Evolutionary conservation across 805 yeast species (phyloP).

Genomic region (Candida wancherniae): DNA sequence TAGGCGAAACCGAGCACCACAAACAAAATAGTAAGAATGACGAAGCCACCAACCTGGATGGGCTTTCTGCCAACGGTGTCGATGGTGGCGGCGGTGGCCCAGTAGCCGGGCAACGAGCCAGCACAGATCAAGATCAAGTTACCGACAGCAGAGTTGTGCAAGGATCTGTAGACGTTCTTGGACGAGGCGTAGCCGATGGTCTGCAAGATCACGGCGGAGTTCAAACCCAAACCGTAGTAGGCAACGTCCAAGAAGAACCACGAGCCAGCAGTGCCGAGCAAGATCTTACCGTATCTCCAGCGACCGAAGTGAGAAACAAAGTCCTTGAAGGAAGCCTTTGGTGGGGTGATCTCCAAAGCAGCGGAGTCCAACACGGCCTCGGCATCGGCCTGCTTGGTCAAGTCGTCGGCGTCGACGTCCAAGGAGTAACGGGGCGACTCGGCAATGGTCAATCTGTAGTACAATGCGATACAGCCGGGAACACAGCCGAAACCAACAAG

Average conservation of each 20-base stretch:
- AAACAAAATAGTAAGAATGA: constrained; percentile 64
- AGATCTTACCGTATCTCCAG: constrained; percentile 83
- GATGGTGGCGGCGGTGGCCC: constrained; percentile 76
- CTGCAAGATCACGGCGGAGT: constrained; percentile 71
- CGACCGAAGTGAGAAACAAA: constrained; percentile 69
- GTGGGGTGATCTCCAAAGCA: constrained; percentile 47
- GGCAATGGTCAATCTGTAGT: constrained; percentile 90
- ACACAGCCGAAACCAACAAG: constrained; percentile 85
- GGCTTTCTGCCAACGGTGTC: constrained; percentile 84
- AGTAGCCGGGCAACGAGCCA: constrained; percentile 92
- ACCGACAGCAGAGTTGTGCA: constrained; percentile 84
- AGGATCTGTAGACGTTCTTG: constrained; percentile 59
- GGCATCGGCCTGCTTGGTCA: constrained; percentile 49
- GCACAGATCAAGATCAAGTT: constrained; percentile 90
- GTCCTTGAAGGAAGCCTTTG: constrained; percentile 77
- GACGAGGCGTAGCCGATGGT: constrained; percentile 82
- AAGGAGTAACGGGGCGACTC: constrained; percentile 90
- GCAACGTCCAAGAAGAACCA: constrained; percentile 93
- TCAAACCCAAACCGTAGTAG: constrained; percentile 82
- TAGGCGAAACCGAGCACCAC: constrained; percentile 82
- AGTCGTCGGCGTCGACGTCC: constrained; percentile 61
- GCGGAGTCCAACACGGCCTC: constrained; percentile 38
- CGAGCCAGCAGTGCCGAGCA: constrained; percentile 84
- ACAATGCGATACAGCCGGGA: constrained; percentile 79
- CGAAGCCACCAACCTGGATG: constrained; percentile 72